Conservation (phyloP, 352 stramenopile species). For the Phytophthora tubulina region DNA sequence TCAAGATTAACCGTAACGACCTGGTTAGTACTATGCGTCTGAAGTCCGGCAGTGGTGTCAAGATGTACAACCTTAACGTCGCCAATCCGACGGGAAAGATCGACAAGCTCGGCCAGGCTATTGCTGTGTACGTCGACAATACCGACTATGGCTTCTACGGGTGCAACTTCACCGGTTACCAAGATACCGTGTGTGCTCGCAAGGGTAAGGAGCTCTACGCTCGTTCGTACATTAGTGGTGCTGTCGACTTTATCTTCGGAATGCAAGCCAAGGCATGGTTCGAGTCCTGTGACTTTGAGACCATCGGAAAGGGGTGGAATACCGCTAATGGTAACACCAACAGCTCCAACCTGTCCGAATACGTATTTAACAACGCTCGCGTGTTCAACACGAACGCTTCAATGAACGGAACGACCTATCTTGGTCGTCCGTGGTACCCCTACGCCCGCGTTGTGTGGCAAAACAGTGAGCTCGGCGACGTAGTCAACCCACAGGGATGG, state of each 20-base stretch:
- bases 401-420: conserved; percentile 11
- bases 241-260: conserved; percentile 29
- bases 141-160: conserved; percentile 26
- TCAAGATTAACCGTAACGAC: conserved; percentile 5
- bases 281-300: conserved; percentile 27
- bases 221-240: conserved; percentile 21
- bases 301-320: conserved; percentile 16
- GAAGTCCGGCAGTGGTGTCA: conserved; percentile 11
- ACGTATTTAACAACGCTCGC: conserved; percentile 13
- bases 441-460: conserved; percentile 17
- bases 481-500: conserved; percentile 12
- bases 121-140: conserved; percentile 4
- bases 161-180: conserved; percentile 26
- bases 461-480: conserved; percentile 16
- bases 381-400: conserved; percentile 12
- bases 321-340: conserved; percentile 18
- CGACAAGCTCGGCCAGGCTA: conserved; percentile 9
- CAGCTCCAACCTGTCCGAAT: conserved; percentile 18
- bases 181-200: conserved; percentile 30
- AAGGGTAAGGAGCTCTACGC: conserved; percentile 14
- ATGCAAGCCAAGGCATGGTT: conserved; percentile 17
- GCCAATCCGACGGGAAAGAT: conserved; percentile 18
- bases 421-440: conserved; percentile 12
- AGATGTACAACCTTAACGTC: conserved; percentile 35
- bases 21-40: conserved; percentile 15